Conservation (phyloP, 2,329 filamentous ascomycete species). For the Sphaerulina musiva region DNA sequence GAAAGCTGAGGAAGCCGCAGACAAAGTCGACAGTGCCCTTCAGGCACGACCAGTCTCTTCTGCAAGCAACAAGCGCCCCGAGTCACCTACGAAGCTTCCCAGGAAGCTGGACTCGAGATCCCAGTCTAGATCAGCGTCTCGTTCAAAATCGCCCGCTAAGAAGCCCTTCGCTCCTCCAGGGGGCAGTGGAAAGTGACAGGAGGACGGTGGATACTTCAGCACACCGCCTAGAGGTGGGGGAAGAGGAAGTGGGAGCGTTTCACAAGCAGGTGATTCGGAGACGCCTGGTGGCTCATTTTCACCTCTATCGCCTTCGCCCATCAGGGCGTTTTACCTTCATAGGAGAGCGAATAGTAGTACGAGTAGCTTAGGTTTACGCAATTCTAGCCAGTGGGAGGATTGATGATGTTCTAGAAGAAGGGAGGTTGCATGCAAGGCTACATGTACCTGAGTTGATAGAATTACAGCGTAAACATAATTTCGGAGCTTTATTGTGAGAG, state of each 20-base stretch:
- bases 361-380: slow-evolving; percentile 5
- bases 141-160: slow-evolving; percentile 3
- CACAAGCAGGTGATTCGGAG: not conserved
- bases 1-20: slow-evolving; percentile 18
- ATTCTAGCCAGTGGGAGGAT: not conserved
- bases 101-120: not conserved
- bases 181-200: slow-evolving; percentile 6
- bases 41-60: slow-evolving; percentile 1
- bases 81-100: slow-evolving; percentile 5
- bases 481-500: no score
- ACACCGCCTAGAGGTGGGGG: not conserved
- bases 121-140: not conserved
- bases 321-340: slow-evolving; percentile 7
- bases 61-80: not conserved
- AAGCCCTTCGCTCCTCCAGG: slow-evolving; percentile 7
- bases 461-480: not conserved
- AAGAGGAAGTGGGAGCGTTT: not conserved
- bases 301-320: slow-evolving; percentile 1
- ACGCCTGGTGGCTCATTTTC: slow-evolving; percentile 1
- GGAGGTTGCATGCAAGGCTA: not conserved
- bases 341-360: slow-evolving; percentile 3
- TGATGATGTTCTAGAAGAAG: not conserved
- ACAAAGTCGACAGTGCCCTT: slow-evolving; percentile 19
- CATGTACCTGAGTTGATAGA: not conserved
- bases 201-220: not conserved